phyloP scores from a whole-genome alignment of 805 yeast genomes.

The Zygoascus bituminiphila region DNA sequence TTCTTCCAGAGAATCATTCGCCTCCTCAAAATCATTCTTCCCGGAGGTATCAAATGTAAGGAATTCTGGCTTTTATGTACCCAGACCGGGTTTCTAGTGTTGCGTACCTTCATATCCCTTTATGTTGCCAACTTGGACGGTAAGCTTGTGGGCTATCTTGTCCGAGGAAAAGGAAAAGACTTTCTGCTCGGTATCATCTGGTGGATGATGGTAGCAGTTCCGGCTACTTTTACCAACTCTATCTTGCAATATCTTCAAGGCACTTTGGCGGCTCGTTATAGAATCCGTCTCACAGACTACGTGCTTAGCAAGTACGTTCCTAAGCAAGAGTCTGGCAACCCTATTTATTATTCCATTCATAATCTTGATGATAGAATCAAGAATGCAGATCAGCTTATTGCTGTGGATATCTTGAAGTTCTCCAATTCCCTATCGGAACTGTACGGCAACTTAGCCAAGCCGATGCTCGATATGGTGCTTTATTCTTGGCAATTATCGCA shows the following conservation, averaged over 20 bases:
- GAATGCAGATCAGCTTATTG: constrained; percentile 77
- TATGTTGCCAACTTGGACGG: constrained; percentile 87
- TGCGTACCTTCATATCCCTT: constrained; percentile 66
- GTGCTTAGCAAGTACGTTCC: constrained; percentile 63
- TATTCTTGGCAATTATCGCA: constrained; percentile 69
- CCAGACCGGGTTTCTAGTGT: constrained; percentile 53
- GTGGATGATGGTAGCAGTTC: constrained; percentile 83
- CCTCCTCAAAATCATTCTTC: constrained; percentile 28
- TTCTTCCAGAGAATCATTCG: constrained; percentile 24
- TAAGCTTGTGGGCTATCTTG: constrained; percentile 68
- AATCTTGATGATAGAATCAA: constrained; percentile 48
- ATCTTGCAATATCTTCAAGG: constrained; percentile 39
- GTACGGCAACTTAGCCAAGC: constrained; percentile 78
- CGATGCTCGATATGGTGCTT: constrained; percentile 66
- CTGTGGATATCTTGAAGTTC: constrained; percentile 71
- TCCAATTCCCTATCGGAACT: constrained; percentile 62
- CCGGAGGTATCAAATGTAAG: constrained; percentile 23
- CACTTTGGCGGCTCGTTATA: constrained; percentile 36
- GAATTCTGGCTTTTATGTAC: constrained; percentile 34
- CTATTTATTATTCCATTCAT: constrained; percentile 66
- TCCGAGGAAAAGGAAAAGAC: constrained; percentile 55
- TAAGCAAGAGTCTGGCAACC: constrained; percentile 17
- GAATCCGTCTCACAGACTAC: constrained; percentile 55
- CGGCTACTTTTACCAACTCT: constrained; percentile 75
- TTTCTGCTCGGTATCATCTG: constrained; percentile 55